These are phyloP conservation scores for Mucor saturninus DNA, from an alignment of 371 early-diverging fungal species.

Conservation along the genomic window DNA sequence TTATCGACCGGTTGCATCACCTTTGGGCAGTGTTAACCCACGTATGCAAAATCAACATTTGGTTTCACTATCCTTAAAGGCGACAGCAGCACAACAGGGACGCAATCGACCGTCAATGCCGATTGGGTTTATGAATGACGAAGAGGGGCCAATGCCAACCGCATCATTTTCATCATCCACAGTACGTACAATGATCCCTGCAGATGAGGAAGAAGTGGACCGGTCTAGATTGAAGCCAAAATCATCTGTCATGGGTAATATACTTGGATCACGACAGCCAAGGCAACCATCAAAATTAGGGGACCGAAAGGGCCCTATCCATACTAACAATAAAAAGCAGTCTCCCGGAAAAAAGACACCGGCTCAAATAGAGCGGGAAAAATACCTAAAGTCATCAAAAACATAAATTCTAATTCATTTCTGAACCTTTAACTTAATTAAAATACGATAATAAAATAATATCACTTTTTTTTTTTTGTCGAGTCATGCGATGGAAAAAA, in stretches of 20 bases:
- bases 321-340: background rate
- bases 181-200: slow-evolving; percentile 48
- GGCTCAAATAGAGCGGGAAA: slow-evolving; percentile 42
- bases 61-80: slow-evolving; percentile 27
- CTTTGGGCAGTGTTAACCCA: slow-evolving; percentile 36
- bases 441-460: background rate
- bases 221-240: slow-evolving; percentile 9
- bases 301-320: slow-evolving; percentile 1
- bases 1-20: slow-evolving; percentile 21
- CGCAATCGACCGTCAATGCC: slow-evolving; percentile 35
- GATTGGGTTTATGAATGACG: slow-evolving; percentile 29
- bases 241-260: background rate
- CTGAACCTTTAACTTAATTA: background rate
- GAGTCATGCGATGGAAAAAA: no score
- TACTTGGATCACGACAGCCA: slow-evolving; percentile 25
- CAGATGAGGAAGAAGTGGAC: slow-evolving; percentile 27
- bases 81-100: slow-evolving; percentile 5
- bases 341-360: slow-evolving; percentile 28
- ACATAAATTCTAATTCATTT: background rate
- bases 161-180: slow-evolving; percentile 50
- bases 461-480: no score
- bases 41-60: slow-evolving; percentile 38
- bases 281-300: slow-evolving; percentile 14
- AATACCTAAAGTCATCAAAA: slow-evolving; percentile 37
- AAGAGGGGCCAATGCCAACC: slow-evolving; percentile 28